Percentiles rank a stretch among this genome's conserved stretches.
phyloP scores from a whole-genome alignment of 2,329 filamentous ascomycete genomes.

The Fusarium nygamai region DNA sequence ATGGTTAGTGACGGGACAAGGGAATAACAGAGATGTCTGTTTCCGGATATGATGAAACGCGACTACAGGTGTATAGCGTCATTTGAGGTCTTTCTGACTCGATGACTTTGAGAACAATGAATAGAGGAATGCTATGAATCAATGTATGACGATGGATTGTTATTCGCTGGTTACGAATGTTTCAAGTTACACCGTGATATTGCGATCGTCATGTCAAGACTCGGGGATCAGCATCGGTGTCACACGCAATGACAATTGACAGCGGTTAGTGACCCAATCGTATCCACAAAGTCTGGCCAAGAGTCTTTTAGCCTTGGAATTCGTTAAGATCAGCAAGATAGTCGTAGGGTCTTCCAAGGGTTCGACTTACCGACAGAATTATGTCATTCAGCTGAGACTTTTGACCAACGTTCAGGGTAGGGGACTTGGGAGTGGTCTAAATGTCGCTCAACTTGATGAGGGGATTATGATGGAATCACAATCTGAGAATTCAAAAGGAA shows the following conservation, averaged over 20 bases:
- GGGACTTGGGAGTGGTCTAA: accelerated
- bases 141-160: background rate
- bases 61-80: background rate
- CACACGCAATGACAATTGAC: background rate
- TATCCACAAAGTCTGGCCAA: background rate
- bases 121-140: background rate
- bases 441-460: background rate
- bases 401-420: background rate
- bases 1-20: background rate
- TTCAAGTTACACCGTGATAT: background rate
- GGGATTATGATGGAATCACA: no score
- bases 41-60: background rate
- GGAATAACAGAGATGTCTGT: background rate
- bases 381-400: background rate
- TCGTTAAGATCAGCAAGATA: background rate
- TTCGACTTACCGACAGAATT: background rate
- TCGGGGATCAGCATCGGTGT: background rate
- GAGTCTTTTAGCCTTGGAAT: background rate
- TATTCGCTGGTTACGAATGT: background rate
- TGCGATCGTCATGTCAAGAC: background rate
- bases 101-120: background rate
- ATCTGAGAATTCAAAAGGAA: background rate
- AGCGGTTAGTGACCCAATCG: background rate
- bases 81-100: background rate
- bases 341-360: background rate